Conservation (phyloP, 352 stramenopile species). For the Phytophthora foliorum region DNA sequence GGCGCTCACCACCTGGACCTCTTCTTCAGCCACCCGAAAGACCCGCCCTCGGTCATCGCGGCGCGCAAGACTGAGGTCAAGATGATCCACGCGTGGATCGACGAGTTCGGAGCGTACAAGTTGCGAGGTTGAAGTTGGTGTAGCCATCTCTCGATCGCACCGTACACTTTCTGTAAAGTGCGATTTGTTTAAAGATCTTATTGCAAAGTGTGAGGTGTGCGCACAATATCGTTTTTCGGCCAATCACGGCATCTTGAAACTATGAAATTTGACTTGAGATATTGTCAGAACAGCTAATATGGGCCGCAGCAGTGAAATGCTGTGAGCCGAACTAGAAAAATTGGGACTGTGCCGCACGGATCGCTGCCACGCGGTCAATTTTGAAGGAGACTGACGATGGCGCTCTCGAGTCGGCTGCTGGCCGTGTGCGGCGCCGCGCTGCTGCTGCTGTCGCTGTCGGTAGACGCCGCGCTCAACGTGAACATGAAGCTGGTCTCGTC, state of each 20-base stretch:
- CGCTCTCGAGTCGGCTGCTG: slow-evolving; percentile 32
- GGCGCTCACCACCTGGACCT: slow-evolving; percentile 93
- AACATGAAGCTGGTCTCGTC: slow-evolving; percentile 55
- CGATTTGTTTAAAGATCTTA: too few relatives aligned
- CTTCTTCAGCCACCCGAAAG: slow-evolving; percentile 92
- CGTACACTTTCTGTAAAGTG: background rate
- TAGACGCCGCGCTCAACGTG: slow-evolving; percentile 44
- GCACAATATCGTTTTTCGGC: too few relatives aligned
- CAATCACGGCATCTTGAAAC: too few relatives aligned
- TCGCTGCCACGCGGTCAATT: slow-evolving; percentile 46
- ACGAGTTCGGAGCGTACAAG: slow-evolving; percentile 65
- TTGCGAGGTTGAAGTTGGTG: slow-evolving; percentile 29
- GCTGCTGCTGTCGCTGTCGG: slow-evolving; percentile 36
- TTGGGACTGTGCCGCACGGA: too few relatives aligned
- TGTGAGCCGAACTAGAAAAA: too few relatives aligned
- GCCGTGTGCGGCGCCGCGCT: slow-evolving; percentile 32
- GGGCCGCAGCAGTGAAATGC: too few relatives aligned
- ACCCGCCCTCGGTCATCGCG: slow-evolving; percentile 81
- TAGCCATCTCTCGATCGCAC: slow-evolving; percentile 18
- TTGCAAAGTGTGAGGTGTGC: too few relatives aligned
- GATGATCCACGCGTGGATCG: slow-evolving; percentile 88
- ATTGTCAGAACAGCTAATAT: too few relatives aligned
- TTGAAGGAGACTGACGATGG: slow-evolving; percentile 36
- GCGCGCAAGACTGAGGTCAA: slow-evolving; percentile 83
- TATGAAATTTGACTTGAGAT: too few relatives aligned